Evolutionary conservation across 768 basidiomycete genomes (phyloP), one percentile per base, ranked within the genome.

Genomic region (Boletus bicolor): DNA sequence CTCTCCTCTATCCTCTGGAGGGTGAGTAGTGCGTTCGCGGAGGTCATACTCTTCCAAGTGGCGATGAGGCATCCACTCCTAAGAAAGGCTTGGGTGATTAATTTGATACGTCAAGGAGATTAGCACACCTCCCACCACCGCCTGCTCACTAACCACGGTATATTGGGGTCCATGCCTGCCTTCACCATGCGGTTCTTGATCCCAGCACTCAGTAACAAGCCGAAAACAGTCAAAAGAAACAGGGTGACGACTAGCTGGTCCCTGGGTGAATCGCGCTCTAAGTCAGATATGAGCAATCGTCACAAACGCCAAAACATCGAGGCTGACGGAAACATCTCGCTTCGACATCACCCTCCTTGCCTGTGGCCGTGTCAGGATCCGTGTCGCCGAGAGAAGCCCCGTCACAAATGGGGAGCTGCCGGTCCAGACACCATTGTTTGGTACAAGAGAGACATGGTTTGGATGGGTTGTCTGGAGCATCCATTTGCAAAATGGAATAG

Each of bases 341-440:
- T 76, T 95, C 93, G 24, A 97, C 91, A 72, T 96, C 93, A 42
- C 94, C 94, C 72, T 96, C 94, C 68, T 90, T 94, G 35, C 94
- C 94, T 6, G 93, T 95, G 12, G 89, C 92, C 17, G 90, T 93
- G 72, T 97, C 94, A 28, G 91, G 91, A 72, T 97, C 84, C 24
- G 89, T 86, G 65, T 93, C 90, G 26, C 93, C 94, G 50, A 95
- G 74, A 48, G 82, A 80, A 45, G 91, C 91, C 28, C 87, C 87
- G 10, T 81, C 80, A 69, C 91, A 96, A 43, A 93, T 95, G 15
- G 80, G 76, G 37, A 97, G 77, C 66, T 93, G 91, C 72, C 92
- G 94, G 68, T 96, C 91, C 53, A 94, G 76, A 74, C 94, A 97
- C 90, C 94, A 97, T 67, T 93, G 89, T 67, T 93, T 92, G 10